These are phyloP conservation scores for Sparassis latifolia DNA, from an alignment of 1,284 basidiomycete species.

Conservation along the genomic window DNA sequence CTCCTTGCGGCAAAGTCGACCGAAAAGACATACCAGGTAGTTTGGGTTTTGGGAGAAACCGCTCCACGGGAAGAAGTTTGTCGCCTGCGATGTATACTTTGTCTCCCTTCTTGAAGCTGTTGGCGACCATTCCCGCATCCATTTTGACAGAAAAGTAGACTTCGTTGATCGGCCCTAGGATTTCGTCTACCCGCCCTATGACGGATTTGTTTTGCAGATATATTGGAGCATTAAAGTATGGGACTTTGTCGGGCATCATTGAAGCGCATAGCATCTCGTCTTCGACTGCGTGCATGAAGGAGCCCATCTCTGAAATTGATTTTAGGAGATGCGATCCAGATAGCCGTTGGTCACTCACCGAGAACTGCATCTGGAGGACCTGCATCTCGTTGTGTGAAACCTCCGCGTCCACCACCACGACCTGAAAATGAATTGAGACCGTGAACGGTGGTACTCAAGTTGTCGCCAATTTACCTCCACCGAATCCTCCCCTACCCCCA, in stretches of 20 bases:
- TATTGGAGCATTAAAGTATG: constrained; percentile 99
- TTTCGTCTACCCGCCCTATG: constrained; percentile 95
- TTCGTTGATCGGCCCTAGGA: constrained; percentile 96
- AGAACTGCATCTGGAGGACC: constrained; percentile 81
- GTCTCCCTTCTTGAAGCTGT: constrained; percentile 95
- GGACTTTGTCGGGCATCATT: constrained; percentile 83
- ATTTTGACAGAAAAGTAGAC: constrained; percentile 99
- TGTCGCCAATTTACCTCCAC: constrained; percentile 13
- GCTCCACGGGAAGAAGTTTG: constrained; percentile 93
- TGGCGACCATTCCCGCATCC: constrained; percentile 93
- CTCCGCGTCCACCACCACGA: constrained; percentile 24
- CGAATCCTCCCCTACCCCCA: constrained; percentile 14
- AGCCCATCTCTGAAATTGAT: constrained; percentile 65
- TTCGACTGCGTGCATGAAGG: constrained; percentile 92
- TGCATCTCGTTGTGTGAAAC: constrained; percentile 62
- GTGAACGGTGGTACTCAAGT: background rate
- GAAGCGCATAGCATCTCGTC: constrained; percentile 97
- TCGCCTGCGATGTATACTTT: constrained; percentile 97
- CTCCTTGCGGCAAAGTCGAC: too few species aligned
- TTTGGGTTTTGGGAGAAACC: constrained; percentile 98
- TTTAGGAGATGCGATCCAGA: background rate
- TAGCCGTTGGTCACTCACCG: constrained; percentile 2
- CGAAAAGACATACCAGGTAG: constrained; percentile 24
- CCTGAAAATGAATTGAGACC: constrained; percentile 8
- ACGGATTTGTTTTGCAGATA: constrained; percentile 97